Evolutionary conservation across 1,284 basidiomycete species (phyloP).

Genomic region (Chalciporus sp.): DNA sequence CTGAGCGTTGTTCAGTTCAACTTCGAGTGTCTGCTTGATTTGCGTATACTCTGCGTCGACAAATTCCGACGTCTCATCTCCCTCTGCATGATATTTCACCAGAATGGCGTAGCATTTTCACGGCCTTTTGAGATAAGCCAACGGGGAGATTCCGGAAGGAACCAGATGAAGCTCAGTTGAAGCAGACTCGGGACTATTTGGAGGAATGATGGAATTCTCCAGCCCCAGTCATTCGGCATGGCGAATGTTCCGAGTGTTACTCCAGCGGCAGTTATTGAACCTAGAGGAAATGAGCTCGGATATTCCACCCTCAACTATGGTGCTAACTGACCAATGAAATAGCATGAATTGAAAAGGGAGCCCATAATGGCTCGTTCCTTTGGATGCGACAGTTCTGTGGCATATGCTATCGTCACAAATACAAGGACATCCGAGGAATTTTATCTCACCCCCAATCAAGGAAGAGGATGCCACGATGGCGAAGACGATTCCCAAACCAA

Average conservation of each 20-base stretch:
- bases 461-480: slow-evolving; percentile 16
- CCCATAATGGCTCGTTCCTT: slow-evolving; percentile 22
- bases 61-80: slow-evolving; percentile 15
- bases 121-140: slow-evolving; percentile 59
- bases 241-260: slow-evolving; percentile 50
- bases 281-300: slow-evolving; percentile 4
- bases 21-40: slow-evolving; percentile 47
- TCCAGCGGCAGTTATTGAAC: slow-evolving; percentile 21
- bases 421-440: not conserved
- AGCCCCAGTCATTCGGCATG: slow-evolving; percentile 52
- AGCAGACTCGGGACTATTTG: slow-evolving; percentile 52
- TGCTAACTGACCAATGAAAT: slow-evolving; percentile 7
- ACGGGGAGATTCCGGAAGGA: slow-evolving; percentile 62
- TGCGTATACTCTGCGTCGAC: slow-evolving; percentile 37
- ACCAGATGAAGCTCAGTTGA: slow-evolving; percentile 49
- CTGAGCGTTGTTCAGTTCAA: slow-evolving; percentile 36
- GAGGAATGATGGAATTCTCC: slow-evolving; percentile 59
- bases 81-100: slow-evolving; percentile 21
- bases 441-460: slow-evolving; percentile 18
- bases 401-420: not conserved
- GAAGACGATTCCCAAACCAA: slow-evolving; percentile 15
- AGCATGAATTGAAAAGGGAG: slow-evolving; percentile 12
- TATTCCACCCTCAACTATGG: accelerated
- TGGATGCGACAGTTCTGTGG: slow-evolving; percentile 28
- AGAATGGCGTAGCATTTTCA: slow-evolving; percentile 32